Evolutionary conservation across 2,329 filamentous ascomycete genomes (phyloP).

Genomic region (Colletotrichum tanaceti): DNA sequence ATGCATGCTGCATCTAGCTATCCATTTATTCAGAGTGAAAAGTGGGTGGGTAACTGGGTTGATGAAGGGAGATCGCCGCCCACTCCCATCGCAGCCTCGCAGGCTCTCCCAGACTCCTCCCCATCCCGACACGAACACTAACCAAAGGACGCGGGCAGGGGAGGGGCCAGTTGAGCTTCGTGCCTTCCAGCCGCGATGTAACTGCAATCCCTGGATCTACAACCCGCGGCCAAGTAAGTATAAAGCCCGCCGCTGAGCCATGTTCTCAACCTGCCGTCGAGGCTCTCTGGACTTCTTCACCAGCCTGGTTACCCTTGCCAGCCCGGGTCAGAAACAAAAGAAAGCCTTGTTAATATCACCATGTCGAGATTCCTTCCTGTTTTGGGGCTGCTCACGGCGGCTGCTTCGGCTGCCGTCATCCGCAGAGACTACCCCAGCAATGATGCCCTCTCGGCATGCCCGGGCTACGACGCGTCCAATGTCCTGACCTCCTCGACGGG

Average conservation of each 20-base stretch:
- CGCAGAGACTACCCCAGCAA: conserved; percentile 36
- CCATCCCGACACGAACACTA: background rate
- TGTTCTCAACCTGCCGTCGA: background rate
- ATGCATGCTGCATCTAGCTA: conserved; percentile 1
- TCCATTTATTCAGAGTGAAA: conserved; percentile 22
- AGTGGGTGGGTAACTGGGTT: no score
- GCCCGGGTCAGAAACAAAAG: background rate
- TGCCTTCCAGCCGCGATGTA: conserved; percentile 12
- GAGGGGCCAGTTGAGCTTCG: conserved; percentile 8
- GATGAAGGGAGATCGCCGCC: conserved; percentile 17
- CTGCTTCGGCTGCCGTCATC: conserved; percentile 32
- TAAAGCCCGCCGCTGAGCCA: conserved; percentile 19
- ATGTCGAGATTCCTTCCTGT: conserved; percentile 32
- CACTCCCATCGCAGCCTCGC: no score
- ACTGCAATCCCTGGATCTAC: conserved; percentile 21
- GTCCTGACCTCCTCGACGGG: conserved; percentile 63
- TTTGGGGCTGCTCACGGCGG: conserved; percentile 24
- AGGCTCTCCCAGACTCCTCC: no score
- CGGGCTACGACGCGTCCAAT: conserved; percentile 67
- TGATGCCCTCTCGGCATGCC: conserved; percentile 30
- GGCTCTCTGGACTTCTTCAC: background rate
- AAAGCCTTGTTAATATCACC: conserved; percentile 7
- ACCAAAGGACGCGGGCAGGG: background rate
- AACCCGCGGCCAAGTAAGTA: conserved; percentile 1
- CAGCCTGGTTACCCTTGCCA: conserved; percentile 3